phyloP scores from a whole-genome alignment of 345 rosid species.

The Rhodamnia argentea region DNA sequence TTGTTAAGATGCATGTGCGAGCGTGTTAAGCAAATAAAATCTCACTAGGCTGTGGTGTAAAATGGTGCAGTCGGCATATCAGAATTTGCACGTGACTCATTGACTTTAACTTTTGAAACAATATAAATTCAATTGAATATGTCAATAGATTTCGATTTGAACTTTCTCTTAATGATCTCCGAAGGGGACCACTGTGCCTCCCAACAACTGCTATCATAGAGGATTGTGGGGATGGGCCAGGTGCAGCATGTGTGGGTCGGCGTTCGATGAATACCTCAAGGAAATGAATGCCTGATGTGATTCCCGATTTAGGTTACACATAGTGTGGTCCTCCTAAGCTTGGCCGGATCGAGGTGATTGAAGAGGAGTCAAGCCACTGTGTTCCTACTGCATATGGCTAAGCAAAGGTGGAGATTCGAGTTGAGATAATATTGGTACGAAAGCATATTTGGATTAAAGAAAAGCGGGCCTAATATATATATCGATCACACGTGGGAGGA shows the following conservation, averaged over 20 bases:
- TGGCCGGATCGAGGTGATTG: neutral
- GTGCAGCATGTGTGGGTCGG: neutral
- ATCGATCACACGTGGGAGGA: neutral
- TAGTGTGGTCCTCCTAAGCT: neutral
- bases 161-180: neutral
- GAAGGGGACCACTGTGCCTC: fast-evolving
- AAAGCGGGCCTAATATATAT: neutral
- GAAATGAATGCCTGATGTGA: neutral
- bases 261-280: neutral
- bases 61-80: neutral
- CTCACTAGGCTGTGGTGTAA: neutral
- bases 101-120: neutral
- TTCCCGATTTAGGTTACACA: fast-evolving
- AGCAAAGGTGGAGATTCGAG: neutral
- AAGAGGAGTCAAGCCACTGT: neutral
- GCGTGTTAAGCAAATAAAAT: neutral
- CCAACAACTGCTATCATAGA: neutral
- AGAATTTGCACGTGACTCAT: fast-evolving
- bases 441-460: neutral
- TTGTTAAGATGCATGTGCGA: fast-evolving
- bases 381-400: neutral
- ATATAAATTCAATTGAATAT: fast-evolving
- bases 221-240: neutral
- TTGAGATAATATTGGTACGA: neutral
- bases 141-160: neutral